A percentile compares a stretch with the other conserved stretches of the same genome.
phyloP scores from a whole-genome alignment of 2,329 filamentous ascomycete species.

The Sporothrix sp. region DNA sequence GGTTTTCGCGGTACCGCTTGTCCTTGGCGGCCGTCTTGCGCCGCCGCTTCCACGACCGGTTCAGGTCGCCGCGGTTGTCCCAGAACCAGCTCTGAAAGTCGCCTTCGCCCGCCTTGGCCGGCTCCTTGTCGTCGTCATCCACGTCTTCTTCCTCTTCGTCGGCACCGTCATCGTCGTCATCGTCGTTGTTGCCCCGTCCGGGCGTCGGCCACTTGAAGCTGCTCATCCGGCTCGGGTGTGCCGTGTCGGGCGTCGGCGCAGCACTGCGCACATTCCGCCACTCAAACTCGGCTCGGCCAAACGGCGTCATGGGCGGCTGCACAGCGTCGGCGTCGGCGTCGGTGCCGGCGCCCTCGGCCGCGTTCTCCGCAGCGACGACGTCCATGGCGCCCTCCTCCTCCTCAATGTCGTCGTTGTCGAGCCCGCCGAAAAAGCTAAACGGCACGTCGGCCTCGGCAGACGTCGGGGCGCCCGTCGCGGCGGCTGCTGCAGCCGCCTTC shows the following conservation, averaged over 20 bases:
- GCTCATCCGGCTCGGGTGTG: conserved; percentile 50
- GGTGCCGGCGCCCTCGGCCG: conserved; percentile 18
- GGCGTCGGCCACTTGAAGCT: conserved; percentile 47
- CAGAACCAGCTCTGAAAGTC: conserved; percentile 61
- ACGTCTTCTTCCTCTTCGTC: conserved; percentile 23
- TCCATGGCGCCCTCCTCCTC: conserved; percentile 28
- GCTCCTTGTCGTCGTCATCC: conserved; percentile 14
- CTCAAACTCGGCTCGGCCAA: conserved; percentile 67
- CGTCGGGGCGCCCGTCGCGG: conserved; percentile 16
- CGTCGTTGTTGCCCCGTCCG: conserved; percentile 36
- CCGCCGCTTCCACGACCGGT: conserved; percentile 56
- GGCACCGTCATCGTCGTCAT: conserved; percentile 28
- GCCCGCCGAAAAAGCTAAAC: conserved; percentile 72
- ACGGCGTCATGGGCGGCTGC: conserved; percentile 65
- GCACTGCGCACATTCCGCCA: conserved; percentile 70
- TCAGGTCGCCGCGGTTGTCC: conserved; percentile 55
- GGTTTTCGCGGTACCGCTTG: conserved; percentile 57
- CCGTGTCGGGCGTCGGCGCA: conserved; percentile 90
- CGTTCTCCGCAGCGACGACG: conserved; percentile 33
- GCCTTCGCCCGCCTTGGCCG: conserved; percentile 24
- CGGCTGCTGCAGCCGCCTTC: conserved; percentile 21
- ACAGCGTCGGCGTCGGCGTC: conserved; percentile 20
- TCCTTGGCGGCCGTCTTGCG: conserved; percentile 55
- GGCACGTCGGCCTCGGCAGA: conserved; percentile 15
- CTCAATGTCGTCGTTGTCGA: conserved; percentile 35